These are phyloP conservation scores for Bondarzewia mesenterica DNA, from an alignment of 1,284 basidiomycete species.

Conservation along the genomic window DNA sequence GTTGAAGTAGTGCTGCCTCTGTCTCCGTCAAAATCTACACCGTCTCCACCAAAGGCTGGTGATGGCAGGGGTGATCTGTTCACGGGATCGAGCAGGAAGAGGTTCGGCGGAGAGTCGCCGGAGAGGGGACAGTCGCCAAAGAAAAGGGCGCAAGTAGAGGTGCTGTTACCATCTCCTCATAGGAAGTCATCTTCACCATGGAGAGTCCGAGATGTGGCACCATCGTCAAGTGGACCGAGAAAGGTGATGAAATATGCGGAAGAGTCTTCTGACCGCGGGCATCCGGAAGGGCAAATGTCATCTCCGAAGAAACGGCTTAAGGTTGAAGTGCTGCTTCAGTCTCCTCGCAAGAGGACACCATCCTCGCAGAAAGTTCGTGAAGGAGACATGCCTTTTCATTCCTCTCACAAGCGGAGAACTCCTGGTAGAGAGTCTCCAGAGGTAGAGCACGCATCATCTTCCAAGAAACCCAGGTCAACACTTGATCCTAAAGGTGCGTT, in stretches of 20 bases:
- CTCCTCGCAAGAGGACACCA: not conserved
- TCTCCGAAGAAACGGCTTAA: constrained; percentile 9
- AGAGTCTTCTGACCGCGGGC: not conserved
- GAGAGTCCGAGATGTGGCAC: not conserved
- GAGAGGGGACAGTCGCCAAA: not conserved
- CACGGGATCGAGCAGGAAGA: too few relatives aligned
- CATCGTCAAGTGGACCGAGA: not conserved
- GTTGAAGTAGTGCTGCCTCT: constrained; percentile 9
- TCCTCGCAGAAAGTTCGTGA: not conserved
- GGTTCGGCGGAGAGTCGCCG: not conserved
- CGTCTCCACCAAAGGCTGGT: not conserved
- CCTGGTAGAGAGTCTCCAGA: not conserved
- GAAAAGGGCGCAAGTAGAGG: not conserved
- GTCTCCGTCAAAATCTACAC: not conserved
- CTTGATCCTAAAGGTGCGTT: not conserved
- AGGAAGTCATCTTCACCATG: not conserved
- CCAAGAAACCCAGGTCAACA: not conserved
- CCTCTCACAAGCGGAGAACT: not conserved
- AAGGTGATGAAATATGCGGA: constrained; percentile 5
- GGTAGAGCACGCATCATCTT: not conserved
- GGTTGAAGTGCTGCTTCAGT: constrained; percentile 9
- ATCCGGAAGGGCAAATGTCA: not conserved
- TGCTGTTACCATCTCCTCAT: not conserved
- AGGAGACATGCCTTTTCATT: not conserved
- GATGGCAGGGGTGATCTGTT: too few relatives aligned